Percentiles rank a stretch among this genome's conserved stretches.
These are phyloP conservation scores for Mortierella alpina DNA, from an alignment of 192 early-diverging fungal genomes.

Conservation along the genomic window DNA sequence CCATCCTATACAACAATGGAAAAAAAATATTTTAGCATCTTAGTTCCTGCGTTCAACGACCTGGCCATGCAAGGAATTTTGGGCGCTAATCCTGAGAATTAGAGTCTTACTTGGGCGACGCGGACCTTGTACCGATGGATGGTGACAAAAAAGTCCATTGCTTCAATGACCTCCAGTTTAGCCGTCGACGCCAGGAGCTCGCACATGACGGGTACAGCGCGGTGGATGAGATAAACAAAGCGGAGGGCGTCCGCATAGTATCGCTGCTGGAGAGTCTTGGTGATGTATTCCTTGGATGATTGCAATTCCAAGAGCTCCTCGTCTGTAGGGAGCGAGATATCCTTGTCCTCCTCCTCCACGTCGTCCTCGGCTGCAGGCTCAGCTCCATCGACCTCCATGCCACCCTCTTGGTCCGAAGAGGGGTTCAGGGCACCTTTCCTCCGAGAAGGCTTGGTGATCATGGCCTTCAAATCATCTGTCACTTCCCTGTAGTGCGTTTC, in stretches of 20 bases:
- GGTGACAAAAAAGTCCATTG: conserved; percentile 94
- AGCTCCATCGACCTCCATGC: conserved; percentile 41
- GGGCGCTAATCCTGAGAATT: neutral
- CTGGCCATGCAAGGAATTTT: neutral
- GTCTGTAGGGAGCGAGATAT: conserved; percentile 45
- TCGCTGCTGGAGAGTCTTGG: conserved; percentile 61
- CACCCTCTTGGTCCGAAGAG: conserved; percentile 35
- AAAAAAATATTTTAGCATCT: neutral
- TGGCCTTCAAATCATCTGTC: conserved; percentile 75
- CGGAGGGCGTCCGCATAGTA: conserved; percentile 92
- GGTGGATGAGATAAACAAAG: conserved; percentile 86
- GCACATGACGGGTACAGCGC: conserved; percentile 78
- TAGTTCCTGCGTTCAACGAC: neutral
- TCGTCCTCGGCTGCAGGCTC: conserved; percentile 36
- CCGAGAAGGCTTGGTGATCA: conserved; percentile 41
- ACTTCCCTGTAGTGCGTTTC: conserved; percentile 73
- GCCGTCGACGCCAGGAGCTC: conserved; percentile 89
- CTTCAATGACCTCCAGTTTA: conserved; percentile 94
- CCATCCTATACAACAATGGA: conserved; percentile 68
- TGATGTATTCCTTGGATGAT: conserved; percentile 33
- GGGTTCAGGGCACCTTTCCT: conserved; percentile 17
- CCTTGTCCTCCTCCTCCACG: conserved; percentile 29
- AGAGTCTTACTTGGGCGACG: conserved; percentile 68
- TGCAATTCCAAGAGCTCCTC: conserved; percentile 38
- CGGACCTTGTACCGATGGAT: conserved; percentile 90